phyloP scores from a whole-genome alignment of 2,329 filamentous ascomycete species.

The Colletotrichum melonis region DNA sequence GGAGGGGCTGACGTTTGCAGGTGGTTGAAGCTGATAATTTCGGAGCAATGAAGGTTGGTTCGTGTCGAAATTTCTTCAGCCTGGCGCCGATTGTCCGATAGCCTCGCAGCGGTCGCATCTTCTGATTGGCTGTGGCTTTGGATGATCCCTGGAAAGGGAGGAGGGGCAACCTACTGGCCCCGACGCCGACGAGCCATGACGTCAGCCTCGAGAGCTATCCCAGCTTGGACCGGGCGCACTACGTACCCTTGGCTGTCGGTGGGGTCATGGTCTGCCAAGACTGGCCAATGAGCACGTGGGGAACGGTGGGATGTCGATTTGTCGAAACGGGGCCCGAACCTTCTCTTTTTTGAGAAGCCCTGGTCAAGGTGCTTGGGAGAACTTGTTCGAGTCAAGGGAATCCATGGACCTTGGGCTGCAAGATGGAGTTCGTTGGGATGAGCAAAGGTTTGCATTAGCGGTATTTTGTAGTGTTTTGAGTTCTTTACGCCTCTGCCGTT shows the following conservation, averaged over 20 bases:
- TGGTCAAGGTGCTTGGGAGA: neutral
- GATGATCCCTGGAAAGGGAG: neutral
- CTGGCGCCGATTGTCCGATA: conserved; percentile 6
- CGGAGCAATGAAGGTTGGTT: neutral
- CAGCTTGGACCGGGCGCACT: neutral
- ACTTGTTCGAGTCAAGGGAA: neutral
- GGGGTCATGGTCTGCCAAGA: conserved; percentile 15
- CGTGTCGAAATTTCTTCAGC: conserved; percentile 28
- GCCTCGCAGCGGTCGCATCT: conserved; percentile 12
- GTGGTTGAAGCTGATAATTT: neutral
- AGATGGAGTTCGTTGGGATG: neutral
- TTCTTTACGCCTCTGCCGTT: neutral
- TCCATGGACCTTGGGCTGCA: neutral
- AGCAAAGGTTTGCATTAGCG: neutral
- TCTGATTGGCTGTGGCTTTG: conserved; percentile 1
- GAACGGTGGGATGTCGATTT: conserved; percentile 15
- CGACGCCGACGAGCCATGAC: conserved; percentile 1
- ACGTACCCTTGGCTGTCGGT: neutral
- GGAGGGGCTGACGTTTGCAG: neutral
- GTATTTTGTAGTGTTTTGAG: neutral
- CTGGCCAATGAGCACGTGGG: conserved; percentile 30
- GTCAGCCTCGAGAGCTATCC: conserved; percentile 5
- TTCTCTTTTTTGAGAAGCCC: neutral
- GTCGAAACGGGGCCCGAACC: neutral
- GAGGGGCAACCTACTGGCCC: conserved; percentile 14